Evolutionary conservation across 1,139 yeast genomes (phyloP), one percentile per base, ranked within the genome.

Genomic region (Blastobotrys illinoisensis): DNA sequence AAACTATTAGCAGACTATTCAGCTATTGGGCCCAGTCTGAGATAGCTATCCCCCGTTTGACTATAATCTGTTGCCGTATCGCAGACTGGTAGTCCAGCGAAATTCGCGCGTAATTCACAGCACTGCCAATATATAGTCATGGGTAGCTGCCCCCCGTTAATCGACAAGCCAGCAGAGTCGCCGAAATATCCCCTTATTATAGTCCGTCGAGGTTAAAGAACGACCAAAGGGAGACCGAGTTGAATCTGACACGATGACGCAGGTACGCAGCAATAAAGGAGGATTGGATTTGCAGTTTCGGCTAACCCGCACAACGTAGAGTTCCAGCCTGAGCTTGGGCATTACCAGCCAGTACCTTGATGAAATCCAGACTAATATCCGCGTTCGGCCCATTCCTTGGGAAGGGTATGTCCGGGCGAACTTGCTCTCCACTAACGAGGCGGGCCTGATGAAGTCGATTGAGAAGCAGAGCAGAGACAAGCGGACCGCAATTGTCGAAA

Each of bases 381-480:
- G 95, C 64, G 86, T 88, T 58, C 81, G 95, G 61, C 86, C 95
- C 36, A 82, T 91, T 57, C 95, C 96, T 23, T 91, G 97, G 97
- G 95, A 88, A 67, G 96, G 96, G 7, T 83, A 86, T 64, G 84
- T 88, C 18, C 79, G 96, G 58, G 85, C 95, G 11, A 83, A 82
- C 50, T 81, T 85, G 50, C 77, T 91, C 48, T 72, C 83, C 19
- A 78, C 78, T 53, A 83, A 81, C 57, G 90, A 87, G 66, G 89
- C 89, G 16, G 78, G 79, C 58, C 74, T 79, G 52, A 76, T 88
- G 66, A 85, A 84, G 68, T 76, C 79, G 47, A 77, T 88, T 62
- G 95, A 86, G 66, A 81, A 80, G 58, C 67, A 66, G 54, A 51
- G 70, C 53, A 61, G 68, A 26, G 71, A 70, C 45, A 68, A 65